Evolutionary conservation across 2,329 filamentous ascomycete genomes (phyloP).

Genomic region (Aureobasidium mangrovei): DNA sequence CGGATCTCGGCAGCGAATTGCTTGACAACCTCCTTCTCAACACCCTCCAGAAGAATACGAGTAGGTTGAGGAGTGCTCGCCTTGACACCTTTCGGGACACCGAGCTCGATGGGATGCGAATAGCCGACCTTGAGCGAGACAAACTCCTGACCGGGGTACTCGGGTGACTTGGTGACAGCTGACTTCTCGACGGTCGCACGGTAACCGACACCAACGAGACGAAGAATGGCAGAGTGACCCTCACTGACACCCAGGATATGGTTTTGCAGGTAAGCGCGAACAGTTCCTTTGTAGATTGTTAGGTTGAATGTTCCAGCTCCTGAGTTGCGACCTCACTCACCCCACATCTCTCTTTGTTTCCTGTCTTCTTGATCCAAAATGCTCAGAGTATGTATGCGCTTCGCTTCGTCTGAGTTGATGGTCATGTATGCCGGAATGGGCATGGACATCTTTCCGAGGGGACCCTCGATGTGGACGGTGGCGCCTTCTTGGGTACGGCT

Average conservation of each 20-base stretch:
- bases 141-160: constrained; percentile 77
- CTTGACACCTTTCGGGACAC: constrained; percentile 71
- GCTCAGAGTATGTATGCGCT: constrained; percentile 56
- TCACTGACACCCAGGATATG: constrained; percentile 91
- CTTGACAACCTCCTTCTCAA: constrained; percentile 78
- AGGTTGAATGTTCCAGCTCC: constrained; percentile 14
- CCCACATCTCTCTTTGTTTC: constrained; percentile 93
- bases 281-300: constrained; percentile 56
- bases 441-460: constrained; percentile 69
- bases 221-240: constrained; percentile 87
- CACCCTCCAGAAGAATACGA: constrained; percentile 79
- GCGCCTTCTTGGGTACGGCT: constrained; percentile 55
- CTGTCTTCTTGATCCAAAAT: constrained; percentile 60
- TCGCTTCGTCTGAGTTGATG: constrained; percentile 57
- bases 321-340: constrained; percentile 41
- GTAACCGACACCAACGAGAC: constrained; percentile 92
- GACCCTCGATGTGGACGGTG: constrained; percentile 69
- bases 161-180: constrained; percentile 55
- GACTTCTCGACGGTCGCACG: constrained; percentile 75
- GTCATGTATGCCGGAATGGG: constrained; percentile 71
- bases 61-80: constrained; percentile 87
- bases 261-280: constrained; percentile 80
- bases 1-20: constrained; percentile 84
- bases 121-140: constrained; percentile 92
- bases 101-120: constrained; percentile 88